phyloP scores from a whole-genome alignment of 768 basidiomycete genomes.

The Naganishia antarctica region DNA sequence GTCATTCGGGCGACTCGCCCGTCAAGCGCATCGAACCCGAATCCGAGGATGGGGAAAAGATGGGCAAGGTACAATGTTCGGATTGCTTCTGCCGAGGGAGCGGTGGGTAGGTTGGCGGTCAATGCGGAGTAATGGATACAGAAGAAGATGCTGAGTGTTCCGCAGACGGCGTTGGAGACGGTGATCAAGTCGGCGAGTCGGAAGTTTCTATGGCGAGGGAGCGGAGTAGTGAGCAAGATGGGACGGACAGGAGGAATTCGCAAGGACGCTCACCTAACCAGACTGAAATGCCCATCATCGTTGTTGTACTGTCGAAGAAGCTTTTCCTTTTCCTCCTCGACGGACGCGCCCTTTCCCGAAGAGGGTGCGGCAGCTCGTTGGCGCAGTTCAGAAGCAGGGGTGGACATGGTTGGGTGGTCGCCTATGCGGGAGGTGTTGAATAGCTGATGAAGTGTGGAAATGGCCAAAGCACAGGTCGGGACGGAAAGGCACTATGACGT shows the following conservation, averaged over 20 bases:
- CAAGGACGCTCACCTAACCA: constrained; percentile 69
- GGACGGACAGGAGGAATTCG: background rate
- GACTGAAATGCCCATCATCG: constrained; percentile 90
- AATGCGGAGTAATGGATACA: constrained; percentile 81
- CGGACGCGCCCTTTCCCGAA: constrained; percentile 35
- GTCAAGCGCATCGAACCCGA: constrained; percentile 96
- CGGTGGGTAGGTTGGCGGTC: constrained; percentile 78
- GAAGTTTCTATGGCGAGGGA: constrained; percentile 69
- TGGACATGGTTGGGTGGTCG: background rate
- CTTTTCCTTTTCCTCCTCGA: constrained; percentile 47
- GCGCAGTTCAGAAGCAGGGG: constrained; percentile 1
- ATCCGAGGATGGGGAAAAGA: constrained; percentile 78
- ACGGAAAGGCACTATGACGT: background rate
- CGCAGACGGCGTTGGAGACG: constrained; percentile 98
- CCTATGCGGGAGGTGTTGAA: no score
- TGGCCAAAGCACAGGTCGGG: background rate
- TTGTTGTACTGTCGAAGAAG: constrained; percentile 56
- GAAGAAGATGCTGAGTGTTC: constrained; percentile 88
- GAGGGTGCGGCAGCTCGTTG: background rate
- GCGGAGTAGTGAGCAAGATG: constrained; percentile 8
- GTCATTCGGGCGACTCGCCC: constrained; percentile 98
- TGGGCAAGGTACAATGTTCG: constrained; percentile 71
- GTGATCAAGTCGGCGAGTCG: constrained; percentile 96
- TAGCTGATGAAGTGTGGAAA: no score
- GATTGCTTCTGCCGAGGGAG: constrained; percentile 83